These are phyloP conservation scores for Salix suchowensis DNA, from an alignment of 345 rosid species.

Conservation along the genomic window DNA sequence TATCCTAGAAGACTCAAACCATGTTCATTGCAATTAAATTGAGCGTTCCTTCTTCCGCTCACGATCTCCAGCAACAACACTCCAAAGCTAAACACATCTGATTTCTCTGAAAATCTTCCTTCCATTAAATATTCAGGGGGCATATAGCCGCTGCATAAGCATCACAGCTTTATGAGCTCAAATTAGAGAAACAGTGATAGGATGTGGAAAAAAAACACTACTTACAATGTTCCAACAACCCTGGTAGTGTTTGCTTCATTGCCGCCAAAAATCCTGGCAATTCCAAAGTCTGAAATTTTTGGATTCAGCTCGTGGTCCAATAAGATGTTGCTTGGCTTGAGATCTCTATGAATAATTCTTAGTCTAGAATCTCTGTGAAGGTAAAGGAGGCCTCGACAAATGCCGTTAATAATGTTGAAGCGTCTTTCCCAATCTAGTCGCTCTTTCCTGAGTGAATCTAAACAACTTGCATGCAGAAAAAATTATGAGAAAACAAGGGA, in stretches of 20 bases:
- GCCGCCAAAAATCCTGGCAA: constrained; percentile 24
- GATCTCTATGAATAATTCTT: constrained; percentile 30
- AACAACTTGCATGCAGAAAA: background rate
- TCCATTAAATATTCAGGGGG: constrained; percentile 43
- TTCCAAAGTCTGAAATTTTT: constrained; percentile 34
- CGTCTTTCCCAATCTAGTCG: constrained; percentile 15
- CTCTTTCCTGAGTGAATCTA: constrained; percentile 4
- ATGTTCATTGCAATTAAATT: constrained; percentile 17
- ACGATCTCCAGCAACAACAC: constrained; percentile 25
- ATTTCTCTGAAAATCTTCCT: constrained; percentile 43
- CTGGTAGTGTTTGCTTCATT: constrained; percentile 20
- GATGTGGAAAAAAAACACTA: background rate
- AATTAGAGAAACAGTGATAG: background rate
- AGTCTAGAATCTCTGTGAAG: constrained; percentile 30
- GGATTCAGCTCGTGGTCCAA: constrained; percentile 26
- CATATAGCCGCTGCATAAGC: constrained; percentile 42
- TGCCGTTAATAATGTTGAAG: constrained; percentile 16
- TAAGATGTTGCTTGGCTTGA: constrained; percentile 27
- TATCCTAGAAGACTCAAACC: constrained; percentile 22
- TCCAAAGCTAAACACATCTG: background rate
- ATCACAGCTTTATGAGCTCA: background rate
- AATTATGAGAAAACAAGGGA: too few species aligned
- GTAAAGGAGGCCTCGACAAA: constrained; percentile 22
- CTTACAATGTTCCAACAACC: constrained; percentile 38
- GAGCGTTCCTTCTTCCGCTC: constrained; percentile 31